Conservation (phyloP, 139 green algal species). For the Pedinophyceae sp. region DNA sequence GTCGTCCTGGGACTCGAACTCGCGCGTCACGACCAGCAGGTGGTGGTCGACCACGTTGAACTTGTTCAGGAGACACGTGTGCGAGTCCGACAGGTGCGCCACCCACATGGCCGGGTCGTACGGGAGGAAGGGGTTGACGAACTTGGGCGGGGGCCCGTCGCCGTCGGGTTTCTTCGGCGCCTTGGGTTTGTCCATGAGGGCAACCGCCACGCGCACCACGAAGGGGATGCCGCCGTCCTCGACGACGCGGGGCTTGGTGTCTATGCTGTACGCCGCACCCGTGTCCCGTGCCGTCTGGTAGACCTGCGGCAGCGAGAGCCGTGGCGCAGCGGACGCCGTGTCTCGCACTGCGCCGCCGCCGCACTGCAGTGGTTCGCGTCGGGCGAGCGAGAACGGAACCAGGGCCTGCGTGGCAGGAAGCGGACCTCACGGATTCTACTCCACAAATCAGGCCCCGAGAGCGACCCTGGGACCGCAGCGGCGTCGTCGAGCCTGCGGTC, state of each 20-base stretch:
- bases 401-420: no score
- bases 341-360: no score
- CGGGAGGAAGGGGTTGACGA: constrained; percentile 65
- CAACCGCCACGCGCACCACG: constrained; percentile 39
- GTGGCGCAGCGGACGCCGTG: no score
- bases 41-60: constrained; percentile 55
- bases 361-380: no score
- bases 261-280: constrained; percentile 13
- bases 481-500: no score
- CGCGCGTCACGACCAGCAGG: constrained; percentile 45
- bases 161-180: constrained; percentile 6
- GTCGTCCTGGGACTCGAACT: constrained; percentile 48
- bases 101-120: constrained; percentile 59
- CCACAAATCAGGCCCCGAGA: no score
- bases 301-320: no score
- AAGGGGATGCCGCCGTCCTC: constrained; percentile 16
- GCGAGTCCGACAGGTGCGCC: constrained; percentile 30
- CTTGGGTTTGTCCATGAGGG: constrained; percentile 51
- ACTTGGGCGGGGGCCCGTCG: constrained; percentile 3
- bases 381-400: no score
- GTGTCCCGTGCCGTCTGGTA: constrained; percentile 3
- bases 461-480: no score
- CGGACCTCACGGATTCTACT: no score
- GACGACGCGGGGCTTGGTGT: constrained; percentile 9
- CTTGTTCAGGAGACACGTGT: constrained; percentile 68